Percentiles rank a stretch among this genome's conserved stretches.
These are phyloP conservation scores for Euphorbia lathyris DNA, from an alignment of 345 rosid genomes.

Conservation along the genomic window DNA sequence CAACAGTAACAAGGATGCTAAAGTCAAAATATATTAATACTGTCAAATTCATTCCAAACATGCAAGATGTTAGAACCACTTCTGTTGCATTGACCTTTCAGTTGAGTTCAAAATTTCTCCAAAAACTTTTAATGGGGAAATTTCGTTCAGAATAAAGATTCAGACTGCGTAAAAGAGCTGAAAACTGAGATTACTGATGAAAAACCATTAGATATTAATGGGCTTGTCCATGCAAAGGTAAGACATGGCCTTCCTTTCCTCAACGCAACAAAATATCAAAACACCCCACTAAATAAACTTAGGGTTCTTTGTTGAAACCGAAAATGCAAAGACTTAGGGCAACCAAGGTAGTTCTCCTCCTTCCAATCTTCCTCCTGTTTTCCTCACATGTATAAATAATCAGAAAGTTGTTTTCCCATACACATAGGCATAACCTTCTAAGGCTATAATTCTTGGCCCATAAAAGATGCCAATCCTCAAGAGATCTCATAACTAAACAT, in stretches of 20 bases:
- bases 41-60: background rate
- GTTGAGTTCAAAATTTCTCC: background rate
- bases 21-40: background rate
- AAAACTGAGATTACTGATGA: background rate
- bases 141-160: background rate
- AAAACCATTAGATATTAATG: background rate
- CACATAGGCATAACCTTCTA: background rate
- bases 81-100: background rate
- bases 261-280: background rate
- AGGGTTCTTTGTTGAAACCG: background rate
- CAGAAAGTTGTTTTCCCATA: background rate
- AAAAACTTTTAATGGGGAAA: background rate
- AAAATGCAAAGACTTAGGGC: background rate
- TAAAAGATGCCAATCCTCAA: background rate
- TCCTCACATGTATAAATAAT: background rate
- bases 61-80: background rate
- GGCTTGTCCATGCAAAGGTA: constrained; percentile 5
- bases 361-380: background rate
- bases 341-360: background rate
- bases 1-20: background rate
- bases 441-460: background rate
- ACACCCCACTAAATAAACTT: background rate
- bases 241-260: background rate
- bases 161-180: background rate
- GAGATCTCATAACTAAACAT: background rate